Conservation (phyloP, 768 basidiomycete species). For the Lactifluus echinatus region DNA sequence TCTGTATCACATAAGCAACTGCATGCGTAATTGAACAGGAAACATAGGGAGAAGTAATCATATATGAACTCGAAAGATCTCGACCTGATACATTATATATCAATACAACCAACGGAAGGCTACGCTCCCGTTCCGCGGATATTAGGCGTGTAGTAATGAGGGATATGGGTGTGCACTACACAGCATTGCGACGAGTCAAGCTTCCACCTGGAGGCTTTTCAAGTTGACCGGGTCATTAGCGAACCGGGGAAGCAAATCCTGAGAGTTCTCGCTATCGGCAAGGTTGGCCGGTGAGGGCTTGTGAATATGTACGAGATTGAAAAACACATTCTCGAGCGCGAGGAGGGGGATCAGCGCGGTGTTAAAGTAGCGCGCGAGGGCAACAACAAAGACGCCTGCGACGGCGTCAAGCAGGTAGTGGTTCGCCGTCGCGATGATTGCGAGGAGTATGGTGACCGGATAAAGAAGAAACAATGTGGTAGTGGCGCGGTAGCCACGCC, state of each 20-base stretch:
- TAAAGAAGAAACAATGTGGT: too few species aligned
- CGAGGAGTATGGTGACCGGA: slow-evolving; percentile 1
- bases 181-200: too few species aligned
- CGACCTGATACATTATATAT: too few species aligned
- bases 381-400: slow-evolving; percentile 2
- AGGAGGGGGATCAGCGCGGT: slow-evolving; percentile 3
- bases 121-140: too few species aligned
- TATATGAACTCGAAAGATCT: too few species aligned
- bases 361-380: slow-evolving; percentile 5
- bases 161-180: too few species aligned
- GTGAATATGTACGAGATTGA: slow-evolving; percentile 5
- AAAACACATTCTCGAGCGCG: slow-evolving; percentile 5
- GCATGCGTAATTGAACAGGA: too few species aligned
- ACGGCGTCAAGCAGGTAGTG: slow-evolving; percentile 15
- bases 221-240: neutral
- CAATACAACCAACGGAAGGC: too few species aligned
- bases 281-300: neutral
- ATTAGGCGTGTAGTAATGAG: too few species aligned
- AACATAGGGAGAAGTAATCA: too few species aligned
- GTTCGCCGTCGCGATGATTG: slow-evolving; percentile 14
- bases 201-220: neutral
- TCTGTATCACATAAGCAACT: too few species aligned
- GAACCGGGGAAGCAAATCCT: slow-evolving; percentile 1
- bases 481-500: too few species aligned
- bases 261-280: neutral